phyloP scores from a whole-genome alignment of 352 stramenopile species.

The Phytophthora citrophthora region DNA sequence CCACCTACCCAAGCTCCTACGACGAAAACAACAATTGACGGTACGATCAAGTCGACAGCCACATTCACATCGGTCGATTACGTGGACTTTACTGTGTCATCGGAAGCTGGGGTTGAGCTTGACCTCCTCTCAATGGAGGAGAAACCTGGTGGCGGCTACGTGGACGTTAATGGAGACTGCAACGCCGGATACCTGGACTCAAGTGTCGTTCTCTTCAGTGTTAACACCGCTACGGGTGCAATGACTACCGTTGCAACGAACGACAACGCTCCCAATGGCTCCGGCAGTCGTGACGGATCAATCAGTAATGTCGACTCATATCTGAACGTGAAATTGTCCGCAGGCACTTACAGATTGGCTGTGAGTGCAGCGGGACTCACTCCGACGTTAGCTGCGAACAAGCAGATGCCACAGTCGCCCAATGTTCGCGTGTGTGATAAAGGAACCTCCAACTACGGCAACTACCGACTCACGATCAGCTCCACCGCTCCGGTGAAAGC shows the following conservation, averaged over 20 bases:
- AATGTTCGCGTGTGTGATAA: constrained; percentile 52
- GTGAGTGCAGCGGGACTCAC: constrained; percentile 64
- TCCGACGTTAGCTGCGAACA: constrained; percentile 41
- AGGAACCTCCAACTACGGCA: constrained; percentile 70
- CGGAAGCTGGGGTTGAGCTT: constrained; percentile 51
- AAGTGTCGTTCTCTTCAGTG: constrained; percentile 59
- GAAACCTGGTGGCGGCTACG: constrained; percentile 35
- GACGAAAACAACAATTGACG: constrained; percentile 50
- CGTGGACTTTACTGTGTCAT: constrained; percentile 58
- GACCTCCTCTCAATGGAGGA: constrained; percentile 75
- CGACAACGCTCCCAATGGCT: constrained; percentile 51
- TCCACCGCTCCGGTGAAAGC: constrained; percentile 42
- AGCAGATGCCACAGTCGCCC: constrained; percentile 46
- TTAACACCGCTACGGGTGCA: constrained; percentile 34
- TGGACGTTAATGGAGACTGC: constrained; percentile 76
- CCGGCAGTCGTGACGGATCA: constrained; percentile 55
- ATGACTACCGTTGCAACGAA: constrained; percentile 38
- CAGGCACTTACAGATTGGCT: constrained; percentile 64
- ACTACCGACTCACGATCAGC: constrained; percentile 64
- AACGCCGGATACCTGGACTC: constrained; percentile 74
- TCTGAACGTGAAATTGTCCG: constrained; percentile 40
- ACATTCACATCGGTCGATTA: constrained; percentile 70
- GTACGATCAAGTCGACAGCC: constrained; percentile 65
- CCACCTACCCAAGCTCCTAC: constrained; percentile 28
- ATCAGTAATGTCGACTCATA: constrained; percentile 66